Base-by-base conservation (phyloP, 208 protist species). In the Leptomonas pyrrhocoris region DNA sequence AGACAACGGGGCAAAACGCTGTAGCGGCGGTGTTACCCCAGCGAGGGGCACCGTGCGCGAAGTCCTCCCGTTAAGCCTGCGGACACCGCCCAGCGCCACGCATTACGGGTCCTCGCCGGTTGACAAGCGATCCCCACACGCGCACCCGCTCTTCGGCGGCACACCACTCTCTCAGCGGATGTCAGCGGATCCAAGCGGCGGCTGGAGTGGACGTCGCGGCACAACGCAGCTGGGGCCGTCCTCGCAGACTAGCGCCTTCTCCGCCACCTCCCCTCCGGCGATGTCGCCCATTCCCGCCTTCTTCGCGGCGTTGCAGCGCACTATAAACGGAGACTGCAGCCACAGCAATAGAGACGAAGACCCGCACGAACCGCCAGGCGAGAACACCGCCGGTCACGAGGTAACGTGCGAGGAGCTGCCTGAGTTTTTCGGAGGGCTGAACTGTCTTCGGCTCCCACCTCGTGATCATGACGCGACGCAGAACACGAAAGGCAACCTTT, bases 261-360 rank as follows among this genome's bases (percentile, higher is more conserved):
- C 59, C 25, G 27, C 36, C 48, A 25, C 45, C 13, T 45, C 59
- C 19, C 45, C 27, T 8, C 54, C 70, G 0, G 12, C 31, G 27
- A 7, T 55, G 43, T 75, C 70, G 0, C 70, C 70, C 11, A 42
- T 68, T 18, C 70, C 70, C 8, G 61, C 61, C 54, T 68, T 75
- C 25, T 75, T 75, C 15, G 61, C n/a, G 48, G 55, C 42, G 42
- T 30, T 68, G 45, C 70, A 68, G 51, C 70, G 54, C 40, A 54
- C 53, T 1, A 53, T 63, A n/a, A 56, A 36, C 34, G 34, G 31
- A 46, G 31, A 19, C 2, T 2, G 28, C 31, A 36, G 40, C 12
- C 18, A 18, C 27, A 43, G 28, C 54, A 59, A 13, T 7, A 60
- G 9, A 12, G 8, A 5, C 30, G n/a, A 60, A 38, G 55, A 45